Evolutionary conservation across 2,329 filamentous ascomycete species (phyloP).

Genomic region (Sphaerulina vaccinii): DNA sequence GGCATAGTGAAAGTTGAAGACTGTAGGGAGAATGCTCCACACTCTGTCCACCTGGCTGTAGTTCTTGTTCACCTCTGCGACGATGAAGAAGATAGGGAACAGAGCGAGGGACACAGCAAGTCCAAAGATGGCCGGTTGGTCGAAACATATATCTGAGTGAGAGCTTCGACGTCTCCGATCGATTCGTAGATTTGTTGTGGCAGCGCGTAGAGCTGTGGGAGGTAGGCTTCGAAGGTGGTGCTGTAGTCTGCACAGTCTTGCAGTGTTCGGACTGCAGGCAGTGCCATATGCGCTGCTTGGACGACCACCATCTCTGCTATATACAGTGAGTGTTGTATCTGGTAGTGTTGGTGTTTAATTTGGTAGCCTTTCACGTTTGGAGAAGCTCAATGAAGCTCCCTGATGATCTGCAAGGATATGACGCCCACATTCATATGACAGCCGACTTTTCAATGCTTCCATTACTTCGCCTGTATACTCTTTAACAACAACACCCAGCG

Average conservation of each 20-base stretch:
- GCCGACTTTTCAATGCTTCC: too few species aligned
- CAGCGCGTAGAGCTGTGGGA: constrained; percentile 60
- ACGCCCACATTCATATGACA: too few species aligned
- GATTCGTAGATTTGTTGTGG: constrained; percentile 52
- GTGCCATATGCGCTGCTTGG: too few species aligned
- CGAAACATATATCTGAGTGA: constrained; percentile 71
- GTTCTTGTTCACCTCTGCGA: constrained; percentile 84
- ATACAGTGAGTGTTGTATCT: too few species aligned
- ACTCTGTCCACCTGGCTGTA: constrained; percentile 94
- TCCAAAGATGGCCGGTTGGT: constrained; percentile 80
- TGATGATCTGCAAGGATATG: too few species aligned
- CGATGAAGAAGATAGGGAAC: constrained; percentile 68
- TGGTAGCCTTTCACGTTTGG: too few species aligned
- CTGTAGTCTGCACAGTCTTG: constrained; percentile 74
- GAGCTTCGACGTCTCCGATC: constrained; percentile 58
- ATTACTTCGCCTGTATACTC: too few species aligned
- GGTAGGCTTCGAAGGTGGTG: constrained; percentile 72
- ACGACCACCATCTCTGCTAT: too few species aligned
- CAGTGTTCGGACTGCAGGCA: constrained; percentile 69
- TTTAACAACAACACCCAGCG: too few species aligned
- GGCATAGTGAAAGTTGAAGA: constrained; percentile 82
- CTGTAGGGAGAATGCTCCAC: constrained; percentile 84
- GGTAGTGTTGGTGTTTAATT: too few species aligned
- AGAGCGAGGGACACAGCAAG: constrained; percentile 71
- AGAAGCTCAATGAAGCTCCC: too few species aligned